These are phyloP conservation scores for Penicillium sp. DNA, from an alignment of 2,329 filamentous ascomycete species.

Conservation along the genomic window DNA sequence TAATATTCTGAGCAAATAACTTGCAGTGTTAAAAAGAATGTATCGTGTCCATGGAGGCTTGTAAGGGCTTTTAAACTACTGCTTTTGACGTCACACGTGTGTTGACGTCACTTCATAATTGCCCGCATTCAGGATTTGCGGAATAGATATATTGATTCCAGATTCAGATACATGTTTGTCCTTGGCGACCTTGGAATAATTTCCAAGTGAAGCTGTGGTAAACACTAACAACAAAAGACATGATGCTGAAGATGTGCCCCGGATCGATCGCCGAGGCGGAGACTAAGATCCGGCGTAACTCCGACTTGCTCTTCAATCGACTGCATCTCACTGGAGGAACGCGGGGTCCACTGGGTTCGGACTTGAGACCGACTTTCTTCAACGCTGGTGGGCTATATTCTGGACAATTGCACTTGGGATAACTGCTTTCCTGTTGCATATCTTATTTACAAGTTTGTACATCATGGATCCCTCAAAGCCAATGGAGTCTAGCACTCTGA, in stretches of 20 bases:
- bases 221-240: neutral
- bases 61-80: no score
- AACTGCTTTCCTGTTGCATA: neutral
- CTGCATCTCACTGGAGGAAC: conserved; percentile 7
- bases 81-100: no score
- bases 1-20: neutral
- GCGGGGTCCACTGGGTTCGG: conserved; percentile 11
- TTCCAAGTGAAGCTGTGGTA: no score
- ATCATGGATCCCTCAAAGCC: conserved; percentile 27
- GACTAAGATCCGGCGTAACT: conserved; percentile 3
- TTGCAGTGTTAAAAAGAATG: neutral
- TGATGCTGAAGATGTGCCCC: neutral
- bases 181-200: no score
- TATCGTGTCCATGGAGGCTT: no score
- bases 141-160: neutral
- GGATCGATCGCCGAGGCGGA: neutral
- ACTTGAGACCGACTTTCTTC: conserved; percentile 1
- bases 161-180: neutral
- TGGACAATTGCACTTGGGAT: neutral
- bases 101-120: no score
- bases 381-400: conserved; percentile 1
- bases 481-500: conserved; percentile 30
- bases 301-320: conserved; percentile 11
- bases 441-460: neutral
- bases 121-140: neutral